Percentiles rank a stretch among this genome's conserved stretches.
phyloP scores from a whole-genome alignment of 345 rosid species.

The Populus tremula region DNA sequence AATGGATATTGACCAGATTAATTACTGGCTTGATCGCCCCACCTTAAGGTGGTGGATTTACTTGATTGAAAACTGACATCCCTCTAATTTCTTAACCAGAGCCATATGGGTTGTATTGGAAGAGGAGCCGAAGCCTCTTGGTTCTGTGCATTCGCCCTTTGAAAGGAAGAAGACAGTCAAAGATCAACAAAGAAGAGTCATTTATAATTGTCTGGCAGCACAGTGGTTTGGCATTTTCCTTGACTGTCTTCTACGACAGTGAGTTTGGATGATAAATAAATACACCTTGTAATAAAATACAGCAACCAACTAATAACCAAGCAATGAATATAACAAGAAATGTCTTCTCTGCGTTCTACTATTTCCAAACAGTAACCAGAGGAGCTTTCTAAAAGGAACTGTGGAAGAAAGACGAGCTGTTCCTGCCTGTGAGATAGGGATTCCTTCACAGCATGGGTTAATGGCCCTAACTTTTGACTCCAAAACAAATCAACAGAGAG shows the following conservation, averaged over 20 bases:
- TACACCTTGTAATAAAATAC: background rate
- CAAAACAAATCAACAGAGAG: background rate
- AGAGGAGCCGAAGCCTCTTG: slow-evolving; percentile 10
- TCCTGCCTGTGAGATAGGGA: background rate
- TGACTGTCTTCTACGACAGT: background rate
- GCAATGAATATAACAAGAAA: too few relatives aligned
- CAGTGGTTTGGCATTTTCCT: background rate
- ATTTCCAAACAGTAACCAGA: too few relatives aligned
- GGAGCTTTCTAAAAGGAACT: too few relatives aligned
- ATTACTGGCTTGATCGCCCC: background rate
- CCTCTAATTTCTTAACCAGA: background rate
- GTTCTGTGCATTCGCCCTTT: background rate
- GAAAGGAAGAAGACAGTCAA: slow-evolving; percentile 1
- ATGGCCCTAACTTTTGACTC: background rate
- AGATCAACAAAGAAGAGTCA: background rate
- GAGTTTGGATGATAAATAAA: background rate
- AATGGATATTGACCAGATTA: background rate
- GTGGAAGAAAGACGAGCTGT: too few relatives aligned
- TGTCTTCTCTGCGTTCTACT: too few relatives aligned
- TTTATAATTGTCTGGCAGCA: background rate
- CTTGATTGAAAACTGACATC: background rate
- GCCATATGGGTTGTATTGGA: slow-evolving; percentile 6
- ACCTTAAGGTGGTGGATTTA: background rate
- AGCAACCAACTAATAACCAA: background rate
- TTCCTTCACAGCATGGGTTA: background rate